phyloP scores from a whole-genome alignment of 441 rosid species.

The Pelargonium australe region DNA sequence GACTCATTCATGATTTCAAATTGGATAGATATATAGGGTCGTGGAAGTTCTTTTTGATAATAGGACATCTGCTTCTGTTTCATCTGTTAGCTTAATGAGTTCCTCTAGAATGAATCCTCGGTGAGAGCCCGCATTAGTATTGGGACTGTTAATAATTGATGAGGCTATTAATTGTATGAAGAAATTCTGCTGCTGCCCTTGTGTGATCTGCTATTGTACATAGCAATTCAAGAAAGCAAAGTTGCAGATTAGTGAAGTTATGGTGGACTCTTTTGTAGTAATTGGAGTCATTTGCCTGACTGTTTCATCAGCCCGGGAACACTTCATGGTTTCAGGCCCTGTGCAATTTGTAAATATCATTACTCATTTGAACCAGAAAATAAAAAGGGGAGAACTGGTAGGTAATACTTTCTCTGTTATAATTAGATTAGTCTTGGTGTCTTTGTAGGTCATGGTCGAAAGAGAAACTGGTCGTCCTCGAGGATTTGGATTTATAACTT shows the following conservation, averaged over 20 bases:
- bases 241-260: not conserved
- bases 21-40: not conserved
- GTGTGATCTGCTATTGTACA: not conserved
- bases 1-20: not conserved
- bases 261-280: not conserved
- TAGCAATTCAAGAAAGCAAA: not conserved
- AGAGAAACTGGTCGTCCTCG: conserved; percentile 92
- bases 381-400: not conserved
- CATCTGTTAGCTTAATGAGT: not conserved
- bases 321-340: not conserved
- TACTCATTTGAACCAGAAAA: not conserved
- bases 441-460: conserved; percentile 79
- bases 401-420: not conserved
- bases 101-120: not conserved
- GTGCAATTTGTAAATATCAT: too few species aligned
- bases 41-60: not conserved
- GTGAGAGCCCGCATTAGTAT: not conserved
- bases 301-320: not conserved
- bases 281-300: not conserved
- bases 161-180: not conserved
- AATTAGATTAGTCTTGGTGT: conserved; percentile 23
- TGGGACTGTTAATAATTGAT: not conserved
- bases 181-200: not conserved
- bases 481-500: conserved; percentile 94
- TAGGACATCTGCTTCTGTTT: not conserved